Conservation (phyloP, 345 rosid genomes). For the Gossypium mustelinum region DNA sequence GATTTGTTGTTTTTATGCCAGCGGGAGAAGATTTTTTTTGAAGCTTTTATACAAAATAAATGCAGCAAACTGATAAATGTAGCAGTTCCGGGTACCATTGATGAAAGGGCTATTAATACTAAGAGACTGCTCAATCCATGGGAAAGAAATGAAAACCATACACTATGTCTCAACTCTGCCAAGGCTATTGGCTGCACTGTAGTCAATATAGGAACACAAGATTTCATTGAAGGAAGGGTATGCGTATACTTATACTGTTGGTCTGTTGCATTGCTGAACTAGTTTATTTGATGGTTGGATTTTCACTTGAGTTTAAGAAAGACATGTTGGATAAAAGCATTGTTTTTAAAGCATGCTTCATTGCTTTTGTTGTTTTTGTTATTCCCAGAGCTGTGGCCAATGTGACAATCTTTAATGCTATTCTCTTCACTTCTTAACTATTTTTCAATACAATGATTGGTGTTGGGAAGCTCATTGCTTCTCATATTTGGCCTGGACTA, state of each 20-base stretch:
- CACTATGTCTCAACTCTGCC: conserved; percentile 90
- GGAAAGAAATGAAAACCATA: conserved; percentile 97
- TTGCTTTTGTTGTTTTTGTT: background rate
- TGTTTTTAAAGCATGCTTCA: conserved; percentile 9
- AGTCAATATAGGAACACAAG: conserved; percentile 92
- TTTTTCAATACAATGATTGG: background rate
- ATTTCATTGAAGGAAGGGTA: conserved; percentile 97
- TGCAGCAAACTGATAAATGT: conserved; percentile 94
- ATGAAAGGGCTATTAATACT: conserved; percentile 92
- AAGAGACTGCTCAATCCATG: conserved; percentile 94
- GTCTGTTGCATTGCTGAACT: background rate
- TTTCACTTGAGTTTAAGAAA: background rate
- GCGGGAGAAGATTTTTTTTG: background rate
- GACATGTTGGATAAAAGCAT: background rate
- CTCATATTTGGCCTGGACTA: background rate
- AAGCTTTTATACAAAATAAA: conserved; percentile 11
- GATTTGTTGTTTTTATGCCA: conserved; percentile 9
- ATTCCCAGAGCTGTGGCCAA: background rate
- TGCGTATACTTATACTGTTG: conserved; percentile 12
- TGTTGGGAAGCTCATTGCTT: background rate
- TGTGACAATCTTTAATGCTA: background rate
- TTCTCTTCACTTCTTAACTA: background rate
- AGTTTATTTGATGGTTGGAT: background rate
- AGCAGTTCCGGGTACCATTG: conserved; percentile 97
- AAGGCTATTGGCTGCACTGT: conserved; percentile 98